Conservation (phyloP, 805 yeast species). For the Zygoascus biomembranicola region DNA sequence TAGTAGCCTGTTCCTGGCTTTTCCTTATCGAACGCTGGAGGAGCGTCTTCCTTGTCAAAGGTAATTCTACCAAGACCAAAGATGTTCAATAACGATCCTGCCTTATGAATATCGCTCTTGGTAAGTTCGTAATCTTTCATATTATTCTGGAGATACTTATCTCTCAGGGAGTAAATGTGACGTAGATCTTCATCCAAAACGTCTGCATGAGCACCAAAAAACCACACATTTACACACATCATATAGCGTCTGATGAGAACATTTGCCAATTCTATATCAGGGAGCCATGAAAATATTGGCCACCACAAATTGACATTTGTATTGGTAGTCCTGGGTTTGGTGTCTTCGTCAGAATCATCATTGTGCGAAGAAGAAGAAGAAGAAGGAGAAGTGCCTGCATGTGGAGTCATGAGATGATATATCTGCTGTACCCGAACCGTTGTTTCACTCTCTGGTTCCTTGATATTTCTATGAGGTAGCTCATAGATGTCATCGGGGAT, state of each 20-base stretch:
- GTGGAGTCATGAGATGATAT: background rate
- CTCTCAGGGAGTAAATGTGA: slow-evolving; percentile 9
- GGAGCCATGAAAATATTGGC: slow-evolving; percentile 12
- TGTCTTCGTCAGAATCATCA: background rate
- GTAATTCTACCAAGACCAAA: slow-evolving; percentile 10
- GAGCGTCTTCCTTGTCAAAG: slow-evolving; percentile 5
- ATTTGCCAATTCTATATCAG: slow-evolving; percentile 17
- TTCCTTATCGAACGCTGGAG: slow-evolving; percentile 2
- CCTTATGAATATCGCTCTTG: slow-evolving; percentile 12
- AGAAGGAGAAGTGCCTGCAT: background rate
- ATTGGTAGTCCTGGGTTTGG: background rate
- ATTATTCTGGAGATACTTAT: background rate
- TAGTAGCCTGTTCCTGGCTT: slow-evolving; percentile 4
- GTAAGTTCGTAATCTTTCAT: slow-evolving; percentile 3
- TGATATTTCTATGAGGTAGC: background rate
- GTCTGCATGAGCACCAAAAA: slow-evolving; percentile 15
- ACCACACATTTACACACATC: slow-evolving; percentile 14
- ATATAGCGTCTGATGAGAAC: slow-evolving; percentile 16
- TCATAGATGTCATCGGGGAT: background rate
- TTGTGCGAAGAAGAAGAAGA: background rate
- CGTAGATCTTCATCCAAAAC: slow-evolving; percentile 10
- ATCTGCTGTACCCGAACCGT: background rate
- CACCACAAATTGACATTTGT: slow-evolving; percentile 7
- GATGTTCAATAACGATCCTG: slow-evolving; percentile 10
- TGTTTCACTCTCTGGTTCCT: background rate